Evolutionary conservation across 2,329 filamentous ascomycete genomes (phyloP), one percentile per base, ranked within the genome.

Genomic region (Penicillium hordei): DNA sequence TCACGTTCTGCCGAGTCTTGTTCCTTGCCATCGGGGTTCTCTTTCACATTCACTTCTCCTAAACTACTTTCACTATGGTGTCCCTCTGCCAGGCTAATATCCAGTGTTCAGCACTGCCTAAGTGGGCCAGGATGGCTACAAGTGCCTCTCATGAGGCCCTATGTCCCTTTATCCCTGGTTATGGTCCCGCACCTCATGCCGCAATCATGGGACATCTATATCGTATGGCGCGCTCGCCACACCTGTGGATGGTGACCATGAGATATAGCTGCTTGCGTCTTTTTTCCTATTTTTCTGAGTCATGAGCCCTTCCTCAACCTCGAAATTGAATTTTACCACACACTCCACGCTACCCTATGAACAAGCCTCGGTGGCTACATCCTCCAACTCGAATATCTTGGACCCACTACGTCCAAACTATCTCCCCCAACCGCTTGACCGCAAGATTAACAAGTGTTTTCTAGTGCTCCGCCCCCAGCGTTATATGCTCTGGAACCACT

Each of bases 391-490:
- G 38, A 57, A 50, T 34, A 52, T 21, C 15, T 46, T 46, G 58
- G 65, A 63, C 65, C 65, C 65, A 67, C 65, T 58, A 51, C 40
- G 33, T 38, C 59, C 44, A 45, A 53, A 57, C 43, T 56, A 59
- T 51, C 45, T 52, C 48, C 61, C 65, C 58, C 60, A 66, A 65
- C 61, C 54, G 53, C 60, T 65, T 67, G 65, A 67, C 65, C 65
- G 65, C 62, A 67, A 66, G 51, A 55, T 63, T 45, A 56, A 60
- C 46, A 57, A 39, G 52, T 40, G 27, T 50, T 38, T 55, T 39
- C 13, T 48, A 8, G 29, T 13, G 34, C 25, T 39, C 45, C 40
- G 19, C 25, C 19, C 36, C 21, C 46, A 27, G 54, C 45, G 40
- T 39, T 43, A 55, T 51, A 27, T 17, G 12, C 27, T 45, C 29